A percentile compares a stretch with the other conserved stretches of the same genome.
Evolutionary conservation across 2,329 filamentous ascomycete genomes (phyloP).

Genomic region (Sporothrix euskadiensis): DNA sequence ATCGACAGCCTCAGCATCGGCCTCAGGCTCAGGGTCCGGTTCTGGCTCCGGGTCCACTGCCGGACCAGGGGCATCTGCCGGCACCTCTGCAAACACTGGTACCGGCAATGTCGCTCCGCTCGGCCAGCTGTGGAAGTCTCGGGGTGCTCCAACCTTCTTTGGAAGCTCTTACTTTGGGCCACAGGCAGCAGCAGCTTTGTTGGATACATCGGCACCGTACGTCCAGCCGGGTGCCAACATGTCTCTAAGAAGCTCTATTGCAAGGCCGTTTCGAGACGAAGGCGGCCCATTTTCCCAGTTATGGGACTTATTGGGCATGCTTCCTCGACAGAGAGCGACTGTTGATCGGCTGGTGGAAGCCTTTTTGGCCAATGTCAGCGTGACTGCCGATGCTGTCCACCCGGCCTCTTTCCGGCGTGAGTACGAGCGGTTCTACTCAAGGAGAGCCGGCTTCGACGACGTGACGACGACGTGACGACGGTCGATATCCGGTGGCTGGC

Average conservation of each 20-base stretch:
- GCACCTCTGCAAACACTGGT: not conserved
- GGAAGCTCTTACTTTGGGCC: conserved; percentile 34
- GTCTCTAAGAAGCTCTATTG: not conserved
- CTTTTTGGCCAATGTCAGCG: conserved; percentile 43
- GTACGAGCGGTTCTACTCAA: conserved; percentile 44
- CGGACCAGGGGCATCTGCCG: not conserved
- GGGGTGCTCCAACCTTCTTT: conserved; percentile 32
- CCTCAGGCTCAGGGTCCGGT: not conserved
- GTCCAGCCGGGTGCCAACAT: conserved; percentile 28
- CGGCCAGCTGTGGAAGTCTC: conserved; percentile 20
- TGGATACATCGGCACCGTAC: conserved; percentile 29
- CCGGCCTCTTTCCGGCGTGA: conserved; percentile 39
- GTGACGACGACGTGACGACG: conserved; percentile 44
- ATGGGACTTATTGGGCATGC: conserved; percentile 45
- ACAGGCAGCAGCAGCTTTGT: conserved; percentile 32
- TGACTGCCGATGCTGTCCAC: conserved; percentile 43
- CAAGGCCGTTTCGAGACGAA: conserved; percentile 30
- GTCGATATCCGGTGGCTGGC: conserved; percentile 47
- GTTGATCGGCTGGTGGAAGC: conserved; percentile 41
- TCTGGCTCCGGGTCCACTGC: not conserved
- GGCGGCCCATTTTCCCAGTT: conserved; percentile 38
- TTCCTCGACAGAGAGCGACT: conserved; percentile 43
- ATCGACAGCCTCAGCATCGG: not conserved
- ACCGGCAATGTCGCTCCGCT: not conserved
- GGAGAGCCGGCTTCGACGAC: conserved; percentile 45